Evolutionary conservation across 1,139 yeast species (phyloP), one percentile per base, ranked within the genome.

Genomic region (Hanseniaspora gamundiae): DNA sequence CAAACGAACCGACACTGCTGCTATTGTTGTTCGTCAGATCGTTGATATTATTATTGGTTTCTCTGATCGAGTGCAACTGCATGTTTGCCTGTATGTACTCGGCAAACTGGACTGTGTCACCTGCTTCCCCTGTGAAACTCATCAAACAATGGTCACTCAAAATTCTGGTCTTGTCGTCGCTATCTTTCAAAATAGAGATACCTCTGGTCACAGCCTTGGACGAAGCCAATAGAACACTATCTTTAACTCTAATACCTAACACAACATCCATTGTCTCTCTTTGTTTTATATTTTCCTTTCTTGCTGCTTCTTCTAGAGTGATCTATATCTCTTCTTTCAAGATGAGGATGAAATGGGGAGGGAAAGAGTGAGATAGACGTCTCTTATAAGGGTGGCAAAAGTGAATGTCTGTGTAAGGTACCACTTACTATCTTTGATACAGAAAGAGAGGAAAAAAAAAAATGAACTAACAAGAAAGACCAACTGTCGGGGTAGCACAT

Each of bases 71-170:
- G 60, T 84, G 81, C 50, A 91, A 72, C 63, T 85, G 94, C 53
- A 87, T 77, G 60, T 93, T 91, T 42, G 96, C 98, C 62, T 85
- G 94, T 50, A 87, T 76, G 59, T 80, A 85, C 60, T 91, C 97
- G 38, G 95, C 94, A 66, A 91, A 88, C 61, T 91, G 94, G n/a
- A 84, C 88, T 13, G 97, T 85, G 61, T 91, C 99, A 48, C 98
- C 98, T 4, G 96, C 74, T 62, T 91, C 98, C 46, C 99, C 99
- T 4, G 95, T 81, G 66, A 69, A 88, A 42, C 96, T 95, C 68
- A 91, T 73, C 54, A 88, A 70, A 48, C 85, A 76, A 59, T 83
- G 93, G 42, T 78, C 73, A 55, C 85, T 85, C 53, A 91, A 71
- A 41, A 64, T 67, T 51, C 93, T 68, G 11, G 97, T 88, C 67